Conservation (phyloP, 2,329 filamentous ascomycete species). For the Cordyceps pruinosa region DNA sequence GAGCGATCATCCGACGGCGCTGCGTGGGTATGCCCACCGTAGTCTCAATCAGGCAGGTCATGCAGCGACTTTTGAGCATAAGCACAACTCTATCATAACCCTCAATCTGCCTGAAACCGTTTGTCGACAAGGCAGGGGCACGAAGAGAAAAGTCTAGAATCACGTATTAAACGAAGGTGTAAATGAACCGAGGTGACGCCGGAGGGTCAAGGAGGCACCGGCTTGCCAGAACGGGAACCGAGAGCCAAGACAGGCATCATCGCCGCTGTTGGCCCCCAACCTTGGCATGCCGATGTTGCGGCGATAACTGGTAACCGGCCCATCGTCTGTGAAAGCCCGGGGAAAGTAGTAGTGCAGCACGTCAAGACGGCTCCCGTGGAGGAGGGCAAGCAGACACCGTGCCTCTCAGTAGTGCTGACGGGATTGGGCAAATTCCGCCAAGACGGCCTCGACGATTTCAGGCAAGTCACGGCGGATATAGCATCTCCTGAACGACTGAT, state of each 20-base stretch:
- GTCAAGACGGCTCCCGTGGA: neutral
- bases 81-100: neutral
- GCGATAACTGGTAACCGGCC: no score
- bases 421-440: neutral
- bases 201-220: neutral
- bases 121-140: neutral
- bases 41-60: conserved; percentile 7
- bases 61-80: neutral
- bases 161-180: no score
- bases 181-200: neutral
- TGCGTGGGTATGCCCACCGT: neutral
- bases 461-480: conserved; percentile 4
- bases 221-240: neutral
- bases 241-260: neutral
- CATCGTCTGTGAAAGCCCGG: neutral
- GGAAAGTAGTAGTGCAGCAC: neutral
- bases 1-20: neutral
- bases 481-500: neutral
- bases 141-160: neutral
- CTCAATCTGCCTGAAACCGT: neutral
- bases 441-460: conserved; percentile 4
- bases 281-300: neutral
- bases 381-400: neutral
- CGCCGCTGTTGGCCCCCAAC: neutral
- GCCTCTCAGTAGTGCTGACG: neutral